Evolutionary conservation across 2,329 filamentous ascomycete genomes (phyloP).

Genomic region (Mycogone perniciosa): DNA sequence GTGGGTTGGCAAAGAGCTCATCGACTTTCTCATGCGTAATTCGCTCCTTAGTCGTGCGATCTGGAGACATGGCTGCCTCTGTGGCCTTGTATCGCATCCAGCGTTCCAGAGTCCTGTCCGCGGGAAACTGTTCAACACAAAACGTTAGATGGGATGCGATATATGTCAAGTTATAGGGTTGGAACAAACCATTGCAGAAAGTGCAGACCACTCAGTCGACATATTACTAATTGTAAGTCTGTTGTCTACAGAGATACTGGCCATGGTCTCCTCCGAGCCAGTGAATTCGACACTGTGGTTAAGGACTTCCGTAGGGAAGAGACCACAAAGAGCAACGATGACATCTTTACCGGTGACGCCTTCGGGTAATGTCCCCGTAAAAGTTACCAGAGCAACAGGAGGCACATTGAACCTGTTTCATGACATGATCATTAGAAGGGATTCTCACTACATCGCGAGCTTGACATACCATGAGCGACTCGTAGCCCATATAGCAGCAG

Average conservation of each 20-base stretch:
- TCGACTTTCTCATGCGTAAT: conserved; percentile 72
- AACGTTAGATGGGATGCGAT: background rate
- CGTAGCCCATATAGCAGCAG: conserved; percentile 79
- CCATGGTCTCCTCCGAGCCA: conserved; percentile 70
- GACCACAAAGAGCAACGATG: conserved; percentile 78
- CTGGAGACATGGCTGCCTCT: conserved; percentile 52
- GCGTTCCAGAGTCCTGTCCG: conserved; percentile 62
- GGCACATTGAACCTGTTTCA: conserved; percentile 70
- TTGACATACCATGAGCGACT: conserved; percentile 63
- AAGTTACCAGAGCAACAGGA: conserved; percentile 70
- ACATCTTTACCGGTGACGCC: conserved; percentile 93
- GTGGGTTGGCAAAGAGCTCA: conserved; percentile 58
- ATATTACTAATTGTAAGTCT: conserved; percentile 73
- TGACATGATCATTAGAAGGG: background rate
- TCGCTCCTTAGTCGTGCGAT: conserved; percentile 42
- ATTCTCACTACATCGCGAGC: background rate
- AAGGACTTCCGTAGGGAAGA: conserved; percentile 83
- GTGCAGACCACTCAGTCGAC: conserved; percentile 74
- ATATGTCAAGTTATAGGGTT: background rate
- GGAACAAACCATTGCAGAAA: conserved; percentile 30
- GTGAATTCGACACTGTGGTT: conserved; percentile 89
- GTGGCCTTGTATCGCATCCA: conserved; percentile 79
- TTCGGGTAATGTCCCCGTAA: conserved; percentile 66
- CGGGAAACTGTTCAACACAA: conserved; percentile 55
- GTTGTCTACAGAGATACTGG: conserved; percentile 64